Conservation (phyloP, 2,329 filamentous ascomycete genomes). For the Ploettnerulaceae sp. region DNA sequence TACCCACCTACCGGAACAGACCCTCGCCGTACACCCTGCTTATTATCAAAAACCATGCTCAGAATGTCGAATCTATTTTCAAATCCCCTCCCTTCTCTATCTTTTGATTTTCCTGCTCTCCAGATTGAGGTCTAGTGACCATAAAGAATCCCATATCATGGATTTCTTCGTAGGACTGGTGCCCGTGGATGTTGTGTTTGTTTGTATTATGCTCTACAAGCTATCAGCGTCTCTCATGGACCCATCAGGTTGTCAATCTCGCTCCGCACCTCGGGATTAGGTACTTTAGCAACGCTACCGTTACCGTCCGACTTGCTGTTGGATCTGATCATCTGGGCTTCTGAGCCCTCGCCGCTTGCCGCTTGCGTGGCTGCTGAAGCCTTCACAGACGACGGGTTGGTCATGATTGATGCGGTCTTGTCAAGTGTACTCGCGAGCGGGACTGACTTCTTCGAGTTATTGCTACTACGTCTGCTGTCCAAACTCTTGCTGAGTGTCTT, state of each 20-base stretch:
- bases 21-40: no score
- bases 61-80: no score
- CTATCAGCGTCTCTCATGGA: constrained; percentile 29
- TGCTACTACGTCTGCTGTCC: constrained; percentile 86
- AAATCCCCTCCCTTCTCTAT: constrained; percentile 12
- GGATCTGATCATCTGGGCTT: constrained; percentile 20
- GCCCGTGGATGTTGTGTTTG: constrained; percentile 15
- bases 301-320: constrained; percentile 17
- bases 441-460: constrained; percentile 72
- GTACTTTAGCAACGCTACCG: constrained; percentile 12
- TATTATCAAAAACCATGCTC: no score
- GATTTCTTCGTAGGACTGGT: constrained; percentile 42
- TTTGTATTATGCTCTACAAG: constrained; percentile 20
- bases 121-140: constrained; percentile 55
- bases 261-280: constrained; percentile 28
- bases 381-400: constrained; percentile 26
- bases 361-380: constrained; percentile 21
- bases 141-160: constrained; percentile 57
- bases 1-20: no score
- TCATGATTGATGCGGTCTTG: constrained; percentile 23
- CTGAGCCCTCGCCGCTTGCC: constrained; percentile 18
- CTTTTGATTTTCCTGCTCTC: constrained; percentile 38
- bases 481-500: constrained; percentile 81
- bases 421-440: constrained; percentile 34
- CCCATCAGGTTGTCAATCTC: constrained; percentile 30